Evolutionary conservation across 208 protist genomes (phyloP), one percentile per base, ranked within the genome.

Genomic region (Trypanosoma scelopori): DNA sequence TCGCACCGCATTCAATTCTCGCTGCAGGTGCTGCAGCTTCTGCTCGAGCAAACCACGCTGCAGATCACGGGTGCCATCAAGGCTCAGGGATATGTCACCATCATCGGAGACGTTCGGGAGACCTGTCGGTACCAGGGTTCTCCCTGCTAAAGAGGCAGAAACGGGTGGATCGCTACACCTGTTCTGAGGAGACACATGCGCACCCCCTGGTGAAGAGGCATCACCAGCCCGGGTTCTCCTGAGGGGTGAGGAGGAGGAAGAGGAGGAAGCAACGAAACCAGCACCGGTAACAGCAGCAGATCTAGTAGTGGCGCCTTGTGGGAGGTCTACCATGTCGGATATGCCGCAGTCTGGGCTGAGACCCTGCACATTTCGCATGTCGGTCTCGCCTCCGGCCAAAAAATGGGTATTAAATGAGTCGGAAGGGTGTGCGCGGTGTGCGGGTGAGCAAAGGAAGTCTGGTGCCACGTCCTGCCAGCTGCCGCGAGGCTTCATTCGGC

Each of bases 31-130:
- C 61, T 84, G 76, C 43, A 87, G 50, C 63, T 90, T 82, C 67
- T 87, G 82, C 65, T 89, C 76, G 28, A 86, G 42, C 0, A 92
- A 60, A 20, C 66, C 79, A 20, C 76, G 75, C 57, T 89, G 85
- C 18, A 89, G 69, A 58, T 92, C 82, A 23, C 79, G 72, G 22
- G 60, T 68, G 41, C 60, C 60, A n/a, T 55, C 35, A 27, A 68
- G 60, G 22, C 23, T 32, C 13, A 25, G 15, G n/a, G 58, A 45
- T 15, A 60, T 12, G 6, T 61, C 68, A 5, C 18, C 13, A 41
- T 32, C 39, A 9, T 74, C 51, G 16, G 4, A 6, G 59, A 9
- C 18, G 18, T 28, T 48, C 20, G 20, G 48, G 0, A n/a, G 46
- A 41, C n/a, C 16, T 30, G 28, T 47, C 35, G 46, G 32, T 1